Evolutionary conservation across 106 monocot species (phyloP).

Genomic region (Iris macrosiphon): DNA sequence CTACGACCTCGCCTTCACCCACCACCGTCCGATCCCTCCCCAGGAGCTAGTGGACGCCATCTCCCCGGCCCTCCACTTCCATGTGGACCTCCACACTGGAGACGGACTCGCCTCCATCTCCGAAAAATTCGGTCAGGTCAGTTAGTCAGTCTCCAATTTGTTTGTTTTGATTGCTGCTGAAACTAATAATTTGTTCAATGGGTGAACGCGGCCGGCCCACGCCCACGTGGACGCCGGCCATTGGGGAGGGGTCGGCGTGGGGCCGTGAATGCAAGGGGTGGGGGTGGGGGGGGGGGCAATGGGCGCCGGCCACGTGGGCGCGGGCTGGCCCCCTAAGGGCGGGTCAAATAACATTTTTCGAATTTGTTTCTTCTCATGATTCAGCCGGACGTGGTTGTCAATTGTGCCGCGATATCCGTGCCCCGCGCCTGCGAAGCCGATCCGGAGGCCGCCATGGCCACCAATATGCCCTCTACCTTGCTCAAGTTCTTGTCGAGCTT

Average conservation of each 20-base stretch:
- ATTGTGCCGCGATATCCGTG: constrained; percentile 87
- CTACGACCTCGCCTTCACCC: constrained; percentile 74
- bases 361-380: background rate
- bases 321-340: too few relatives aligned
- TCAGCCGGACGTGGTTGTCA: constrained; percentile 81
- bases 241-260: too few relatives aligned
- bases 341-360: too few relatives aligned
- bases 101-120: constrained; percentile 63
- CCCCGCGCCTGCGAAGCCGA: constrained; percentile 80
- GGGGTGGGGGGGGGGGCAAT: too few relatives aligned
- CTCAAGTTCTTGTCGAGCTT: constrained; percentile 68
- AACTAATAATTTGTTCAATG: too few relatives aligned
- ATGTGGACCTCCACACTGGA: constrained; percentile 61
- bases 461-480: constrained; percentile 65
- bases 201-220: too few relatives aligned
- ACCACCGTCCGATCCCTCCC: constrained; percentile 67
- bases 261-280: too few relatives aligned
- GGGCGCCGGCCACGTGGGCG: too few relatives aligned
- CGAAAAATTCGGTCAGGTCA: constrained; percentile 61
- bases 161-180: background rate
- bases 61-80: constrained; percentile 45
- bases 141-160: background rate
- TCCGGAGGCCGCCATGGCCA: constrained; percentile 70
- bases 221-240: too few relatives aligned
- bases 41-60: constrained; percentile 41